Percentiles rank a stretch among this genome's conserved stretches.
Conservation (phyloP, 768 basidiomycete genomes). For the Crepidotus variabilis region DNA sequence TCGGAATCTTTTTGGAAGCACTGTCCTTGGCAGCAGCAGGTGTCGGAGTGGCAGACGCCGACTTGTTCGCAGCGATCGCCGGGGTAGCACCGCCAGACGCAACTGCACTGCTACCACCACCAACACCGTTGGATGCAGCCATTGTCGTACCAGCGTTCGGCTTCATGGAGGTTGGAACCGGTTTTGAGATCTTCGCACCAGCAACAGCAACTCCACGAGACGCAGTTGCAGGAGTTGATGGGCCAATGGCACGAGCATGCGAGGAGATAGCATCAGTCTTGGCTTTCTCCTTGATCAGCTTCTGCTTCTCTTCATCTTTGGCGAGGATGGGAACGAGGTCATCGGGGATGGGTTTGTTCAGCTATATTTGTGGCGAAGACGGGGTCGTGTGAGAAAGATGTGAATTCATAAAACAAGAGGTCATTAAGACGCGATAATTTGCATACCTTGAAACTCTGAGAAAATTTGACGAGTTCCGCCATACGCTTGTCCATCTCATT, state of each 20-base stretch:
- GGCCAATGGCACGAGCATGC: conserved; percentile 68
- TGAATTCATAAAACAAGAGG: no score
- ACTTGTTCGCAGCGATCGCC: conserved; percentile 12
- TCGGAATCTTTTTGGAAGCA: conserved; percentile 50
- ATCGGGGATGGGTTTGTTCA: conserved; percentile 93
- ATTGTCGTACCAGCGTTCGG: conserved; percentile 12
- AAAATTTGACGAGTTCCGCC: conserved; percentile 91
- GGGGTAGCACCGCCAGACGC: conserved; percentile 20
- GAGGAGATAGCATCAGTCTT: conserved; percentile 60
- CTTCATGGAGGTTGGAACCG: conserved; percentile 18
- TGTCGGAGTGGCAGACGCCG: conserved; percentile 9
- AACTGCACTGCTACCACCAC: conserved; percentile 6
- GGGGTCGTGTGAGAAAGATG: not conserved
- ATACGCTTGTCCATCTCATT: conserved; percentile 93
- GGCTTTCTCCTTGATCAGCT: conserved; percentile 76
- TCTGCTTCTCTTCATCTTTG: conserved; percentile 91
- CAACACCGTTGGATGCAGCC: not conserved
- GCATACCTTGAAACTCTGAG: conserved; percentile 87
- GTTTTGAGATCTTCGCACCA: conserved; percentile 29
- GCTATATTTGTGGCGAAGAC: conserved; percentile 35
- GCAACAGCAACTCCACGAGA: conserved; percentile 39
- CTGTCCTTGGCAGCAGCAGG: conserved; percentile 6
- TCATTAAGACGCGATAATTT: not conserved
- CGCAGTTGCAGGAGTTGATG: conserved; percentile 48
- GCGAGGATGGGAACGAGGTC: conserved; percentile 91